Conservation (phyloP, 108 stramenopile species). For the Parietichytrium sp. region DNA sequence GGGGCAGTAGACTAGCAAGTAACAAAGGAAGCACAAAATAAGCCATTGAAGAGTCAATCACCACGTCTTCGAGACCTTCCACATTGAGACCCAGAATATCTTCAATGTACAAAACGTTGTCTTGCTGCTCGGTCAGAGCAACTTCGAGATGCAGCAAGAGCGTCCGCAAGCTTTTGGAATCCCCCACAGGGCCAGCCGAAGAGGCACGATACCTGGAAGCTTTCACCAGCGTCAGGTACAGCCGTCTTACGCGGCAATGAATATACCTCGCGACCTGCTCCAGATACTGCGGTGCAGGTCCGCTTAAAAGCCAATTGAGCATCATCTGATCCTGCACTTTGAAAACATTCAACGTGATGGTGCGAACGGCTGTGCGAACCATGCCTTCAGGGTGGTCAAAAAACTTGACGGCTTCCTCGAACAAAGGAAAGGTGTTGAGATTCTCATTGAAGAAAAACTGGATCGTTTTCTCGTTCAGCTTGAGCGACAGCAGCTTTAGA, state of each 20-base stretch:
- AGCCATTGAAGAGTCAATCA: conserved; percentile 2
- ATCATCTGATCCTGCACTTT: background rate
- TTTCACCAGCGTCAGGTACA: background rate
- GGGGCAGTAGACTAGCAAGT: conserved; percentile 3
- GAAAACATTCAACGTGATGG: conserved; percentile 37
- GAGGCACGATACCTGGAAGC: no score
- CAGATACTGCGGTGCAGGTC: background rate
- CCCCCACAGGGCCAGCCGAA: no score
- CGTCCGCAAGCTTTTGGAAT: background rate
- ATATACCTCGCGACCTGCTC: conserved; percentile 18
- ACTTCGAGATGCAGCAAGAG: conserved; percentile 11
- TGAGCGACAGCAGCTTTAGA: conserved; percentile 53
- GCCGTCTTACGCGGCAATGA: background rate
- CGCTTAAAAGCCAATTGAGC: background rate
- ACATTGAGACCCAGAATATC: conserved; percentile 13
- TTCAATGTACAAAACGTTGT: conserved; percentile 18
- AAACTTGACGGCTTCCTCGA: background rate
- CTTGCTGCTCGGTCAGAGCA: conserved; percentile 33
- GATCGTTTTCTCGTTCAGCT: conserved; percentile 50
- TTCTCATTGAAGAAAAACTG: conserved; percentile 45
- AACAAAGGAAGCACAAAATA: conserved; percentile 5
- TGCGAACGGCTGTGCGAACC: conserved; percentile 41
- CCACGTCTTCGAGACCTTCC: conserved; percentile 6
- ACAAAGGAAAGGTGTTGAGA: conserved; percentile 21
- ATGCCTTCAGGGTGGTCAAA: conserved; percentile 40